Conservation (phyloP, 192 early-diverging fungal species). For the Chytriomyces sp. region DNA sequence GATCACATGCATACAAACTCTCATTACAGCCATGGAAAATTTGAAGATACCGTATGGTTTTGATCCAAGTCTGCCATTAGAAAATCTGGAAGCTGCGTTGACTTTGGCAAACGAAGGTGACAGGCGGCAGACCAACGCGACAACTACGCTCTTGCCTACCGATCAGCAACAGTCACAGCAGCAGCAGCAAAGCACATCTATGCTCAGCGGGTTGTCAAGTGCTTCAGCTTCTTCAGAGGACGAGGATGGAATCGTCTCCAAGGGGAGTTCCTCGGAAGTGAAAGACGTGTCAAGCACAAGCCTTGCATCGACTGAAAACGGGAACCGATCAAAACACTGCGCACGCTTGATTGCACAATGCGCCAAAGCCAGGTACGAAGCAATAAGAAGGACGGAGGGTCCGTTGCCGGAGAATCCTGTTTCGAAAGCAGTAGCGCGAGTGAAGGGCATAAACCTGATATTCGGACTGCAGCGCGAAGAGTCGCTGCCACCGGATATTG, state of each 20-base stretch:
- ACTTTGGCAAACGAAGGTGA: not conserved
- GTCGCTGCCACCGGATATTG: conserved; percentile 21
- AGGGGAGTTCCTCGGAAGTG: not conserved
- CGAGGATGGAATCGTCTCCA: not conserved
- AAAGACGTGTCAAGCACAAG: not conserved
- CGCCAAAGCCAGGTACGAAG: not conserved
- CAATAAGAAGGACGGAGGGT: not conserved
- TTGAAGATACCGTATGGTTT: conserved; percentile 39
- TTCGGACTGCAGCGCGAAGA: conserved; percentile 42
- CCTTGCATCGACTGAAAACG: too few species aligned
- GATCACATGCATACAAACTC: conserved; percentile 30
- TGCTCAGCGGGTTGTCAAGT: not conserved
- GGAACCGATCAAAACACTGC: conserved; percentile 8
- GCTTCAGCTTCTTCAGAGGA: not conserved
- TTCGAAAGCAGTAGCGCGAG: not conserved
- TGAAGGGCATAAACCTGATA: not conserved
- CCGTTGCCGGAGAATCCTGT: not conserved
- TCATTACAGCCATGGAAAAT: conserved; percentile 43
- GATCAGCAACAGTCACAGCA: not conserved
- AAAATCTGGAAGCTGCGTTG: not conserved
- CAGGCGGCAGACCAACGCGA: not conserved
- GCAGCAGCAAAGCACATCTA: not conserved
- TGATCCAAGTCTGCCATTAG: not conserved
- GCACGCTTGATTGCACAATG: conserved; percentile 14
- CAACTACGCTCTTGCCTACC: not conserved